Evolutionary conservation across 306 rosid species (phyloP).

Genomic region (barrel medic (Medicago truncatula)): DNA sequence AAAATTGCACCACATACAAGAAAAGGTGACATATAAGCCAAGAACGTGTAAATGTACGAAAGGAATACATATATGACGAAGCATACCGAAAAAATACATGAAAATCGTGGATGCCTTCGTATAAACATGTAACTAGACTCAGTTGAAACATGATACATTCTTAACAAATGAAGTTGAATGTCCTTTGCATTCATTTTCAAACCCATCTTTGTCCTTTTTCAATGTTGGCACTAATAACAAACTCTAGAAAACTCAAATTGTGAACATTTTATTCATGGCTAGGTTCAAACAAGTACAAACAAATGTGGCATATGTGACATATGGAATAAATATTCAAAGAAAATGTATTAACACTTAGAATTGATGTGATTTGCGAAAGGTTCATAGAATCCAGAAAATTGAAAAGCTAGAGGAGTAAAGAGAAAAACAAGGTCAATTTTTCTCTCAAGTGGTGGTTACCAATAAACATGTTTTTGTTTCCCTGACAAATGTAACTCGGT

Average conservation of each 20-base stretch:
- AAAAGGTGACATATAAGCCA: conserved; percentile 70
- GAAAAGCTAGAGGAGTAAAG: conserved; percentile 39
- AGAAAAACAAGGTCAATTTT: conserved; percentile 47
- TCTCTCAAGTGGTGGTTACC: conserved; percentile 34
- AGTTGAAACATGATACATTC: conserved; percentile 42
- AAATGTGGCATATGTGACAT: background rate
- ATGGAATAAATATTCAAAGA: background rate
- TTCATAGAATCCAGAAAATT: conserved; percentile 38
- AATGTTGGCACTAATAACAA: conserved; percentile 6
- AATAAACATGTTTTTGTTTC: conserved; percentile 45
- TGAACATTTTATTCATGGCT: conserved; percentile 8
- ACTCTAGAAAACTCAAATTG: background rate
- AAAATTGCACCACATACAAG: conserved; percentile 57
- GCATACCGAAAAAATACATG: conserved; percentile 41
- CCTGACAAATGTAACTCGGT: conserved; percentile 34
- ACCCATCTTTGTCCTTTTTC: conserved; percentile 55
- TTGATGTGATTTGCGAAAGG: conserved; percentile 30
- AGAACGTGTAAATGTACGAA: conserved; percentile 50
- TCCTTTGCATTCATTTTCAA: conserved; percentile 52
- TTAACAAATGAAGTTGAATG: conserved; percentile 48
- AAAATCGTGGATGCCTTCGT: conserved; percentile 56
- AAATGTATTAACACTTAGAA: background rate
- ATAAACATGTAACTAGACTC: conserved; percentile 48
- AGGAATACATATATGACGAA: conserved; percentile 57
- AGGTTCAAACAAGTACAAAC: conserved; percentile 9